Base-by-base conservation (phyloP, 495 filamentous ascomycete genomes). In the Xanthoparmelia taractica region DNA sequence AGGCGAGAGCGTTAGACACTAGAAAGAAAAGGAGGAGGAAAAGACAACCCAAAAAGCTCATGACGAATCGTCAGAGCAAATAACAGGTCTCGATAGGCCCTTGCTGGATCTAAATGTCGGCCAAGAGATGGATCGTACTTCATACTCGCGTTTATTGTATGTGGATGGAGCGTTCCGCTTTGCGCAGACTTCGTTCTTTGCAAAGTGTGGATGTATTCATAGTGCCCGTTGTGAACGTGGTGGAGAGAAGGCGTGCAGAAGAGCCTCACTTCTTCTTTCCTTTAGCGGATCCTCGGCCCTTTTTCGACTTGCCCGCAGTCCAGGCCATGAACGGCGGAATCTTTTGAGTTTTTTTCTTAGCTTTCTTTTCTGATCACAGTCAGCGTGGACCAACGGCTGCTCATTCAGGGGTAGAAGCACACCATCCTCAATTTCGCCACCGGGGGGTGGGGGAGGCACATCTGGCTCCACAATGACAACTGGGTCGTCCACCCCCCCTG, bases 401-500 rank as follows among this genome's bases (percentile, higher is more conserved):
- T 34, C 27, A n/a, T 31, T 33, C 15, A 54, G 61, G 57, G 56
- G 57, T 12, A 59, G 43, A 56, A 43, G 61, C 64, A 54, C 60
- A 66, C 64, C 64, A 34, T 63, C 61, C 58, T 29, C 31, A 38
- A 31, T n/a, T 38, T 25, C 17, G 41, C 50, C 57, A 31, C 60
- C 61, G 34, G 70, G 70, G 37, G 69, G 67, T 59, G 70, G 68
- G 40, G 69, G 68, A 38, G 57, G 65, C 61, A 25, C 40, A 65
- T 60, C 68, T 59, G 47, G 59, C 13, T 73, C 47, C 23, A 68
- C 65, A 6, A 73, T 64, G 7, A 63, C 61, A 43, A 66, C 45
- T n/a, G n/a, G n/a, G 33, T 66, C 71, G 37, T 71, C 63, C 5
- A 64, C 63, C 10, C 70, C 69, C 27, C 73, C 70, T 15, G 68